These are phyloP conservation scores for Metrosideros polymorpha DNA, from an alignment of 441 rosid species.

Conservation along the genomic window DNA sequence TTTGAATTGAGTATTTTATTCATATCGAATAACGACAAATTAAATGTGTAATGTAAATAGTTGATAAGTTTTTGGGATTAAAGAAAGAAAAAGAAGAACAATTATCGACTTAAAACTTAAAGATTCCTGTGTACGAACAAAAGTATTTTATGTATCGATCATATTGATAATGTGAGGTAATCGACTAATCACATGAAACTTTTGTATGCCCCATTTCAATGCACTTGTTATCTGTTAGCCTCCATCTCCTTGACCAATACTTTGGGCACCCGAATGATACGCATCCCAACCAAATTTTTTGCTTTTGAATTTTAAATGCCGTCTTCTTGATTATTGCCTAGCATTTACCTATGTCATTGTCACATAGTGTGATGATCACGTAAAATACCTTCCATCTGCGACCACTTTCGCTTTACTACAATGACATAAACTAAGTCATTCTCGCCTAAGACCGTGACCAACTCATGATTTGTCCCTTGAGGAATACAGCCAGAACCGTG, in stretches of 20 bases:
- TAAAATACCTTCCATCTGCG: not conserved
- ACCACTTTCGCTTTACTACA: not conserved
- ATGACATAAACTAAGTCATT: not conserved
- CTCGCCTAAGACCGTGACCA: not conserved
- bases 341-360: not conserved
- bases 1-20: not conserved
- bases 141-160: not conserved
- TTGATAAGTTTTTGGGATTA: not conserved
- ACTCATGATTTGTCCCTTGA: not conserved
- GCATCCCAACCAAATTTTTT: not conserved
- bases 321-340: not conserved
- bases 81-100: not conserved
- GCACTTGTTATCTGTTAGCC: not conserved
- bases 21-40: not conserved
- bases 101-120: not conserved
- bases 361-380: not conserved
- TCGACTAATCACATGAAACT: rapidly evolving
- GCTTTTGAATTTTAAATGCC: not conserved
- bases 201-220: not conserved
- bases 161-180: not conserved
- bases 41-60: not conserved
- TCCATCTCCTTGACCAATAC: not conserved
- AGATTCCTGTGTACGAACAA: not conserved
- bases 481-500: not conserved
- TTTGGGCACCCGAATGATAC: not conserved